Evolutionary conservation across 805 yeast species (phyloP).

Genomic region (Millerozyma acaciae): DNA sequence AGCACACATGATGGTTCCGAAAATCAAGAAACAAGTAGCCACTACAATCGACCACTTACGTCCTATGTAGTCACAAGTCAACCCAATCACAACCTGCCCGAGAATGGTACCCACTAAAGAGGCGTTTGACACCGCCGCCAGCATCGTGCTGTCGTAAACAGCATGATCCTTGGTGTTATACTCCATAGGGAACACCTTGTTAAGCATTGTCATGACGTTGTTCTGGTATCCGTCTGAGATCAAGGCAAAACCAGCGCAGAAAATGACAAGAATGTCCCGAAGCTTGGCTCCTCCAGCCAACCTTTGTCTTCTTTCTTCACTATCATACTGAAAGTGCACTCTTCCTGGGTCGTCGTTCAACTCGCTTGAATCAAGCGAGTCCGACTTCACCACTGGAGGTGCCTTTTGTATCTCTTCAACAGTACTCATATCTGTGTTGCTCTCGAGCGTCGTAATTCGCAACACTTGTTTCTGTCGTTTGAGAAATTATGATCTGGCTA

Average conservation of each 20-base stretch:
- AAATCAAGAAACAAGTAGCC: constrained; percentile 57
- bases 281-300: constrained; percentile 20
- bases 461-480: neutral
- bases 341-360: neutral
- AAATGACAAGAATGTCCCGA: constrained; percentile 41
- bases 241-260: constrained; percentile 72
- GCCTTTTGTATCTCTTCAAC: neutral
- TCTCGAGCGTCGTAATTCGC: neutral
- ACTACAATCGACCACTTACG: constrained; percentile 67
- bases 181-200: constrained; percentile 48
- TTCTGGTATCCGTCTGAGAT: constrained; percentile 78
- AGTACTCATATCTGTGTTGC: neutral
- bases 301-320: constrained; percentile 27
- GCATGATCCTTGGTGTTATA: constrained; percentile 42
- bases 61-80: constrained; percentile 62
- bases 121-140: constrained; percentile 67
- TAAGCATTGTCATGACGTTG: constrained; percentile 67
- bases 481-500: no score
- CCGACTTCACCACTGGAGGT: neutral
- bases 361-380: constrained; percentile 8
- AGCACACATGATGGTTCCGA: constrained; percentile 65
- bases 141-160: constrained; percentile 40
- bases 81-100: constrained; percentile 65
- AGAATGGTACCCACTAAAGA: constrained; percentile 65
- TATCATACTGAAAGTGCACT: constrained; percentile 28